Conservation (phyloP, 2,329 filamentous ascomycete genomes). For the Apiospora arundinis region DNA sequence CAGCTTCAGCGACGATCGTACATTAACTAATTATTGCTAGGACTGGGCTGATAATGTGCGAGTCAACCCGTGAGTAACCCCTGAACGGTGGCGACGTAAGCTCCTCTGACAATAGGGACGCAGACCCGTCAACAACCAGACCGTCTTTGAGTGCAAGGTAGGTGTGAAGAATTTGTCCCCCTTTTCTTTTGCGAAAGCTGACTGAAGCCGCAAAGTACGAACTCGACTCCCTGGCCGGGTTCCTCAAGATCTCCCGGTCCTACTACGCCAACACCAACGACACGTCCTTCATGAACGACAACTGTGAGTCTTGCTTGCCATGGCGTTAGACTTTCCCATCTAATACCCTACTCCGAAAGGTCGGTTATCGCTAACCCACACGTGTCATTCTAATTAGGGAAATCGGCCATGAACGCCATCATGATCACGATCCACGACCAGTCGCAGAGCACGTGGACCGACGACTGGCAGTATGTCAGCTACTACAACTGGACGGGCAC, state of each 20-base stretch:
- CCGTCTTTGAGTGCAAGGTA: slow-evolving; percentile 22
- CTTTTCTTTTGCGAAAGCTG: not conserved
- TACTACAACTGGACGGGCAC: slow-evolving; percentile 23
- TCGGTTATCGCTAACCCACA: too few species aligned
- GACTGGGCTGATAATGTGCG: slow-evolving; percentile 14
- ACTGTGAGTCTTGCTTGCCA: not conserved
- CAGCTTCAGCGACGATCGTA: not conserved
- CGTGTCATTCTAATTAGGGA: too few species aligned
- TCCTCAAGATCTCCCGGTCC: slow-evolving; percentile 20
- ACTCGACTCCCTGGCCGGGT: slow-evolving; percentile 15
- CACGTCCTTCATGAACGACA: slow-evolving; percentile 21
- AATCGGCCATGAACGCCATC: slow-evolving; percentile 17
- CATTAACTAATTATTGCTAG: not conserved
- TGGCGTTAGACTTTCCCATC: too few species aligned
- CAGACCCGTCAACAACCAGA: slow-evolving; percentile 19
- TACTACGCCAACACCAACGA: slow-evolving; percentile 21
- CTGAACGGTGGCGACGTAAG: accelerated
- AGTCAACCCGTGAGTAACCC: not conserved
- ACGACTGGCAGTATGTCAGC: slow-evolving; percentile 20
- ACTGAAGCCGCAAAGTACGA: not conserved
- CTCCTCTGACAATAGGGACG: not conserved
- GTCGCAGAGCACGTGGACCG: slow-evolving; percentile 21
- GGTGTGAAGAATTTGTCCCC: not conserved
- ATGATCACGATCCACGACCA: slow-evolving; percentile 17
- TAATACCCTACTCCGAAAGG: too few species aligned